Conservation (phyloP, 2,329 filamentous ascomycete species). For the Setomelanomma holmii region DNA sequence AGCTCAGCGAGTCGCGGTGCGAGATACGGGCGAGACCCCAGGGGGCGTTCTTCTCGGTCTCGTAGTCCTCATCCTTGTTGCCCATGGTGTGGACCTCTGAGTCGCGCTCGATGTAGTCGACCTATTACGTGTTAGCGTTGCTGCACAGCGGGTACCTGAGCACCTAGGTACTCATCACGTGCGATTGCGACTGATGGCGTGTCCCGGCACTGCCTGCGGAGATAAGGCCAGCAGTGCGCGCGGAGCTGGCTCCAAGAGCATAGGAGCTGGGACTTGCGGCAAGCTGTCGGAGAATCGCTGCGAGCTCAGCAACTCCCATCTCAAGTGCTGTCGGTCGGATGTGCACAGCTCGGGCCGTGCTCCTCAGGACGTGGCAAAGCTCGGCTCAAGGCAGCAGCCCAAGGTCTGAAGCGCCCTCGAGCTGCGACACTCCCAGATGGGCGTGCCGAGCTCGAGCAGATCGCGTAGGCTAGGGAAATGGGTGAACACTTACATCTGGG, state of each 20-base stretch:
- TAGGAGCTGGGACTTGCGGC: neutral
- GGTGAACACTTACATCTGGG: conserved; percentile 82
- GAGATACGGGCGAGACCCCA: conserved; percentile 99
- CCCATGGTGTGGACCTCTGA: conserved; percentile 85
- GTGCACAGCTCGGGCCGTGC: neutral
- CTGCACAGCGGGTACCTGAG: conserved; percentile 22
- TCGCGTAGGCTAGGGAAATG: conserved; percentile 2
- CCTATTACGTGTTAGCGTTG: conserved; percentile 61
- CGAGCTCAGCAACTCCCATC: neutral
- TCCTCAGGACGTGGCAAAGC: neutral
- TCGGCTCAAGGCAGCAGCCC: conserved; percentile 5
- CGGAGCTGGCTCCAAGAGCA: neutral
- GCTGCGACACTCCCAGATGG: neutral
- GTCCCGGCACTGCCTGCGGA: conserved; percentile 35
- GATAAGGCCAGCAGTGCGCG: conserved; percentile 28
- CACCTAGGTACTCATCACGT: conserved; percentile 29
- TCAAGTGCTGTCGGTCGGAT: neutral
- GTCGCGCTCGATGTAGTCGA: conserved; percentile 96
- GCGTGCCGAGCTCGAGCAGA: neutral
- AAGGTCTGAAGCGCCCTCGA: neutral
- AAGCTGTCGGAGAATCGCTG: neutral
- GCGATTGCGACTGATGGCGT: conserved; percentile 37
- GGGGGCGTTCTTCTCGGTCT: conserved; percentile 89
- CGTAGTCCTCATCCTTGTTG: conserved; percentile 50
- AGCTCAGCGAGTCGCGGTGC: conserved; percentile 84